Conservation (phyloP, 768 basidiomycete genomes). For the Galerina marginata region DNA sequence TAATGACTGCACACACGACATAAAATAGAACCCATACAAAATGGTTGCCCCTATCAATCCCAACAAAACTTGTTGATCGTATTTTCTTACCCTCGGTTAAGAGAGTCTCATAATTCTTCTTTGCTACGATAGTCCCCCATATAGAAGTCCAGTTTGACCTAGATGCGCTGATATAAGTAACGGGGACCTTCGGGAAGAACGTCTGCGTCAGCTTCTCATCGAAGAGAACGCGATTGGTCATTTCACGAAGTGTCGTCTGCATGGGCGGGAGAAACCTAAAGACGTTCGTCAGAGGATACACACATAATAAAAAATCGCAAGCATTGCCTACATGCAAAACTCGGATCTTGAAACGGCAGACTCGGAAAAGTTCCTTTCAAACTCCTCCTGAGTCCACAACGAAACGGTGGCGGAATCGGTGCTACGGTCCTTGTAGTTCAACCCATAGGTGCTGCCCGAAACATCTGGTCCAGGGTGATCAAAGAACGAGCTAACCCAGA, state of each 20-base stretch:
- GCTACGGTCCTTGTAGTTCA: constrained; percentile 5
- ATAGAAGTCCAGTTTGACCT: constrained; percentile 29
- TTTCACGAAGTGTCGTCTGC: constrained; percentile 23
- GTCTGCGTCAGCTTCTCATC: constrained; percentile 18
- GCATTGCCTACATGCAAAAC: not conserved
- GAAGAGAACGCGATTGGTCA: constrained; percentile 27
- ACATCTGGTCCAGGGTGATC: constrained; percentile 23
- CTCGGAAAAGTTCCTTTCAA: constrained; percentile 15
- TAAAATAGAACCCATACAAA: constrained; percentile 27
- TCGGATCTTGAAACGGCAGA: not conserved
- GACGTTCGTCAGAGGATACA: not conserved
- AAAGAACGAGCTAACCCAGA: constrained; percentile 38
- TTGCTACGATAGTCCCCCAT: constrained; percentile 26
- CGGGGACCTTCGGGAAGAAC: constrained; percentile 27
- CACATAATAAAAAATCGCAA: constrained; percentile 3
- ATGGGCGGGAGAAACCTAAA: constrained; percentile 27
- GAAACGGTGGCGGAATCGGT: constrained; percentile 21
- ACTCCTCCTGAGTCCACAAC: constrained; percentile 27
- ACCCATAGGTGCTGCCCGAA: not conserved
- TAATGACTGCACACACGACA: too few species aligned
- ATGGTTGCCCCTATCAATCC: constrained; percentile 36
- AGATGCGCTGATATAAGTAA: constrained; percentile 27
- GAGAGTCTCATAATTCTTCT: constrained; percentile 25
- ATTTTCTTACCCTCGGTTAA: constrained; percentile 20
- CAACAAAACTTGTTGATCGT: constrained; percentile 28